Evolutionary conservation across 768 basidiomycete species (phyloP).

Genomic region (Russula virescens): DNA sequence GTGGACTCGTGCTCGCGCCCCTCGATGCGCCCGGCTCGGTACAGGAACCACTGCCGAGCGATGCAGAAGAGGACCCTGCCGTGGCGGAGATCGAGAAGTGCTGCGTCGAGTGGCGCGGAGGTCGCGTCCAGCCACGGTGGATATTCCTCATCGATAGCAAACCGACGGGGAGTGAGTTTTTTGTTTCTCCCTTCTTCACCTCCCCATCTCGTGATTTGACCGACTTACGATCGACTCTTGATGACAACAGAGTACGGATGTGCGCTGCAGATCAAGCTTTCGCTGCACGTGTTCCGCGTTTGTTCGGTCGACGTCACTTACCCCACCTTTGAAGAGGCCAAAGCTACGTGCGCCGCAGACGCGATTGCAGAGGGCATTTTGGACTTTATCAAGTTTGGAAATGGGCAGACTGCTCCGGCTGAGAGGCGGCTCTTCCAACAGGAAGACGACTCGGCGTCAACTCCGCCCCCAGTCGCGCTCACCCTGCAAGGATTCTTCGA

Average conservation of each 20-base stretch:
- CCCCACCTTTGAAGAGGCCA: constrained; percentile 40
- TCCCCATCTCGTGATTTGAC: background rate
- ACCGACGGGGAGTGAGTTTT: constrained; percentile 36
- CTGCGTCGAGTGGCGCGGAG: constrained; percentile 51
- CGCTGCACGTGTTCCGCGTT: constrained; percentile 43
- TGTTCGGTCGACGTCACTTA: constrained; percentile 47
- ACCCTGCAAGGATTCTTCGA: constrained; percentile 57
- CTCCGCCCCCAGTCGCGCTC: constrained; percentile 18
- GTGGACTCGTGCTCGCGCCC: constrained; percentile 31
- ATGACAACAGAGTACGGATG: constrained; percentile 38
- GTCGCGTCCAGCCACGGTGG: constrained; percentile 49
- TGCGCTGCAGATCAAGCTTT: constrained; percentile 50
- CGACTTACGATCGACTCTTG: constrained; percentile 18
- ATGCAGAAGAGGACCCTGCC: constrained; percentile 21
- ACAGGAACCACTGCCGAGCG: constrained; percentile 6
- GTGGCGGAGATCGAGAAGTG: constrained; percentile 46
- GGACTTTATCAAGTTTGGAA: constrained; percentile 52
- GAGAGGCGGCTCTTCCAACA: constrained; percentile 17
- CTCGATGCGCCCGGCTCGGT: constrained; percentile 26
- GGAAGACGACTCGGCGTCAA: constrained; percentile 15
- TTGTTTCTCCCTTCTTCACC: background rate
- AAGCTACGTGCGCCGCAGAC: constrained; percentile 45
- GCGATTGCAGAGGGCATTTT: constrained; percentile 51
- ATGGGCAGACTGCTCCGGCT: constrained; percentile 43
- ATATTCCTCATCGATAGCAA: constrained; percentile 44